Percentiles rank a stretch among this genome's conserved stretches.
Evolutionary conservation across 2,329 filamentous ascomycete species (phyloP).

Genomic region (Colletotrichum tropicale): DNA sequence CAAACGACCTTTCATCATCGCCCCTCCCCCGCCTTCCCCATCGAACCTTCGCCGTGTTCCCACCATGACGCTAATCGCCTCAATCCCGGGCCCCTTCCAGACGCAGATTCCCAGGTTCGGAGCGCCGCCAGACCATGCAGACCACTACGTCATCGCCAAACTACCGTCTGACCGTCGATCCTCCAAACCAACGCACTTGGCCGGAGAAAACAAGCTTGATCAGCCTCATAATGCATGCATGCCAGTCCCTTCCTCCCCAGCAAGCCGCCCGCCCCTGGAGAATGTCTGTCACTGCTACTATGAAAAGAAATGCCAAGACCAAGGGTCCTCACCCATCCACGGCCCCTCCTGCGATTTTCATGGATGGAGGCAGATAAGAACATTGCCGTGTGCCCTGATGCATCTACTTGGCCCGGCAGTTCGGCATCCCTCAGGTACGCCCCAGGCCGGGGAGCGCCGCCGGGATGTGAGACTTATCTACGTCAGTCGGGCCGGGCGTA

Average conservation of each 20-base stretch:
- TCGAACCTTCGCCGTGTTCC: neutral
- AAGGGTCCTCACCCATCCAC: neutral
- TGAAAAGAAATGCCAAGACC: neutral
- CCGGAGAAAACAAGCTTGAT: neutral
- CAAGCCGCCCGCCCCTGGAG: neutral
- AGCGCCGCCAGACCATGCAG: neutral
- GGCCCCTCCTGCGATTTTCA: neutral
- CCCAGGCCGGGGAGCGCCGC: neutral
- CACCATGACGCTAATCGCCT: constrained; percentile 3
- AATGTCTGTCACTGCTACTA: neutral
- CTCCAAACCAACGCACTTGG: neutral
- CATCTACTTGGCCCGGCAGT: neutral
- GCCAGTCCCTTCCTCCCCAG: neutral
- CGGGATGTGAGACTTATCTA: neutral
- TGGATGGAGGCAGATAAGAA: neutral
- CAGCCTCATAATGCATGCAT: neutral
- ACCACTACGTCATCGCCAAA: neutral
- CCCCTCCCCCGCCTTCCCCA: constrained; percentile 4
- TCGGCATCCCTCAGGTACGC: neutral
- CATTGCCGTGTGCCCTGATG: neutral
- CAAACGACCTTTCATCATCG: neutral
- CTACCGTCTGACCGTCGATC: neutral
- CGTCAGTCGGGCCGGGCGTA: neutral
- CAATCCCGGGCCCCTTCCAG: neutral
- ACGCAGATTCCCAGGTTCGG: constrained; percentile 7